Evolutionary conservation across 352 stramenopile species (phyloP).

Genomic region (Phytophthora pinifolia): DNA sequence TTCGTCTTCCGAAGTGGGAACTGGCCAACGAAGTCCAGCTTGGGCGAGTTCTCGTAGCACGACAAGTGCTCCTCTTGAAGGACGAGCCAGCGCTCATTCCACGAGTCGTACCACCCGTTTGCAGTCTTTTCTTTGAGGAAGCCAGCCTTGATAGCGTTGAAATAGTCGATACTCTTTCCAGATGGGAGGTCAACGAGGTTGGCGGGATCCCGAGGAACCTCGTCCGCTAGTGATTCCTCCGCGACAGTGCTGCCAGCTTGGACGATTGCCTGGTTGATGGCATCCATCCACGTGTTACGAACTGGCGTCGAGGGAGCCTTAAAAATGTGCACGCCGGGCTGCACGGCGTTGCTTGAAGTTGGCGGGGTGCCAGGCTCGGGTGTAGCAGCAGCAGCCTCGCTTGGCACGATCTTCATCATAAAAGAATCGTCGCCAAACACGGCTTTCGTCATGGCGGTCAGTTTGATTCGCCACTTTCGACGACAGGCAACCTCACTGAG

Average conservation of each 20-base stretch:
- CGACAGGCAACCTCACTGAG: constrained; percentile 68
- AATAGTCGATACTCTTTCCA: constrained; percentile 76
- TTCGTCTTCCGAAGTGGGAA: constrained; percentile 68
- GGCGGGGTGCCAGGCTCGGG: constrained; percentile 18
- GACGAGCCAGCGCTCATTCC: constrained; percentile 81
- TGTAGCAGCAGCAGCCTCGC: constrained; percentile 28
- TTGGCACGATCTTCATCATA: constrained; percentile 68
- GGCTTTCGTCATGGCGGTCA: constrained; percentile 52
- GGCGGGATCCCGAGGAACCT: constrained; percentile 21
- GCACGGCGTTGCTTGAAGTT: constrained; percentile 22
- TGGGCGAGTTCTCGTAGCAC: constrained; percentile 82
- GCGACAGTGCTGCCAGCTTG: constrained; percentile 25
- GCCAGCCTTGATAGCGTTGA: constrained; percentile 70
- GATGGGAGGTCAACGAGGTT: constrained; percentile 58
- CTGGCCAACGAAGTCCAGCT: constrained; percentile 68
- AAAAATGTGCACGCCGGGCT: constrained; percentile 46
- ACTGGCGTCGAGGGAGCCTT: constrained; percentile 64
- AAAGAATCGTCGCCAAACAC: constrained; percentile 82
- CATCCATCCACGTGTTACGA: constrained; percentile 68
- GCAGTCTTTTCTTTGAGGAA: constrained; percentile 73
- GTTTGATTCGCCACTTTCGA: constrained; percentile 66
- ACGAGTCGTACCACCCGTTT: constrained; percentile 85
- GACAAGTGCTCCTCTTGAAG: constrained; percentile 73
- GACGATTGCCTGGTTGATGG: constrained; percentile 52
- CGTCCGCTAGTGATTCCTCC: constrained; percentile 15